Percentiles rank a stretch among this genome's conserved stretches.
Conservation (phyloP, 176 grass and related monocot genomes). For the Aegilops umbellulata region DNA sequence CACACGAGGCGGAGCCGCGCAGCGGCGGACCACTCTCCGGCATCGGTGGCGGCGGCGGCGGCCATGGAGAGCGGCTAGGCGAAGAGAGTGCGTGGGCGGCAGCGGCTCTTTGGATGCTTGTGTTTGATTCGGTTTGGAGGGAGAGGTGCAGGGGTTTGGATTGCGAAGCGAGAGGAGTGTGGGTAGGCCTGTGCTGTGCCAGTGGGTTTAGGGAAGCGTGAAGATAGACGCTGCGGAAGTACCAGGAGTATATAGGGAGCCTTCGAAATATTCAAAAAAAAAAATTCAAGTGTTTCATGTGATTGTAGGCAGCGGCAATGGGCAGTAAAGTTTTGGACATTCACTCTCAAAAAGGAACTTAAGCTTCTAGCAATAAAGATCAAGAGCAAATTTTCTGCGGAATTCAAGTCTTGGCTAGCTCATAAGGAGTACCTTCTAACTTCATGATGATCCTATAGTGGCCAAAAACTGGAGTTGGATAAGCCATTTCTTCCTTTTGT, state of each 20-base stretch:
- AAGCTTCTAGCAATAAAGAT: too few relatives aligned
- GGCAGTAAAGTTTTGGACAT: too few relatives aligned
- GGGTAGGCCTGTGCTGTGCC: background rate
- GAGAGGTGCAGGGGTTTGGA: conserved; percentile 7
- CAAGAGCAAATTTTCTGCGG: too few relatives aligned
- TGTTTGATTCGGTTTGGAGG: conserved; percentile 13
- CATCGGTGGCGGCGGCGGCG: background rate
- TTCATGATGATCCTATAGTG: too few relatives aligned
- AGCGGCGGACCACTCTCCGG: background rate
- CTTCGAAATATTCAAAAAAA: too few relatives aligned
- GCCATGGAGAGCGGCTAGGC: background rate
- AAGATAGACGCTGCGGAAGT: background rate
- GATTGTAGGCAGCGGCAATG: too few relatives aligned
- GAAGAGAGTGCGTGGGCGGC: background rate
- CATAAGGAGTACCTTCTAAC: too few relatives aligned
- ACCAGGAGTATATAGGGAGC: background rate
- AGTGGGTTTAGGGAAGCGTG: conserved; percentile 31
- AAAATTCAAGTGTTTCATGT: too few relatives aligned
- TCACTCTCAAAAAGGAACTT: too few relatives aligned
- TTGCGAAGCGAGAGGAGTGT: background rate
- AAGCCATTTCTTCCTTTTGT: too few relatives aligned
- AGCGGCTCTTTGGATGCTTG: background rate
- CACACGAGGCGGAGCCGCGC: conserved; percentile 30
- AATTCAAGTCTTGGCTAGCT: too few relatives aligned
- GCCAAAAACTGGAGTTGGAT: too few relatives aligned